A percentile compares a stretch with the other conserved stretches of the same genome.
Conservation (phyloP, 192 early-diverging fungal species). For the Coemansia sp. region DNA sequence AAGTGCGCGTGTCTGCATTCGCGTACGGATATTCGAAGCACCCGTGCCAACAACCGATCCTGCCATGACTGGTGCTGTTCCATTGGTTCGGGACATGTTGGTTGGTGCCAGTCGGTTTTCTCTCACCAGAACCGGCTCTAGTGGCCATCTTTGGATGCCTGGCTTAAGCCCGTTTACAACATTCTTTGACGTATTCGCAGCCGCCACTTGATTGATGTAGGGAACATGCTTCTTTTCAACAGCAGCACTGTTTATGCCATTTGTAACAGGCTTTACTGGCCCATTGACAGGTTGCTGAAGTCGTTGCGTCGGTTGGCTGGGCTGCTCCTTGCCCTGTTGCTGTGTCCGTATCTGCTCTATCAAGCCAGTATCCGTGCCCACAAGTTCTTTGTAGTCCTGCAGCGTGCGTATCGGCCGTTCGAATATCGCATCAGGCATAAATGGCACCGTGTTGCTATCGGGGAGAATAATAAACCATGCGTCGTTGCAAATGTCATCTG, state of each 20-base stretch:
- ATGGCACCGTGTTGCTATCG: slow-evolving; percentile 14
- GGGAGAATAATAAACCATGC: slow-evolving; percentile 35
- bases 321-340: not conserved
- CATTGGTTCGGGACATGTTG: not conserved
- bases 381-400: slow-evolving; percentile 30
- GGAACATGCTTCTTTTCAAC: not conserved
- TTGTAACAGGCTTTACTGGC: not conserved
- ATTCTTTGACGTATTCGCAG: not conserved
- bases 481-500: slow-evolving; percentile 31
- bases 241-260: not conserved
- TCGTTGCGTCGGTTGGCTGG: not conserved
- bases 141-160: slow-evolving; percentile 7
- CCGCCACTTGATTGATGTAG: not conserved
- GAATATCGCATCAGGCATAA: slow-evolving; percentile 47
- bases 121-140: slow-evolving; percentile 39
- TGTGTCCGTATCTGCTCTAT: not conserved
- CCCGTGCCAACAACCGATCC: not conserved
- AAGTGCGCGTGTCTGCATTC: slow-evolving; percentile 10
- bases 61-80: not conserved
- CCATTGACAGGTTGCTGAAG: not conserved
- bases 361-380: not conserved
- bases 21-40: not conserved
- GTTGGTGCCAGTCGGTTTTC: slow-evolving; percentile 7
- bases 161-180: not conserved
- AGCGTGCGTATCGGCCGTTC: slow-evolving; percentile 39